Evolutionary conservation across 192 early-diverging fungal genomes (phyloP).

Genomic region (Coemansia sp.): DNA sequence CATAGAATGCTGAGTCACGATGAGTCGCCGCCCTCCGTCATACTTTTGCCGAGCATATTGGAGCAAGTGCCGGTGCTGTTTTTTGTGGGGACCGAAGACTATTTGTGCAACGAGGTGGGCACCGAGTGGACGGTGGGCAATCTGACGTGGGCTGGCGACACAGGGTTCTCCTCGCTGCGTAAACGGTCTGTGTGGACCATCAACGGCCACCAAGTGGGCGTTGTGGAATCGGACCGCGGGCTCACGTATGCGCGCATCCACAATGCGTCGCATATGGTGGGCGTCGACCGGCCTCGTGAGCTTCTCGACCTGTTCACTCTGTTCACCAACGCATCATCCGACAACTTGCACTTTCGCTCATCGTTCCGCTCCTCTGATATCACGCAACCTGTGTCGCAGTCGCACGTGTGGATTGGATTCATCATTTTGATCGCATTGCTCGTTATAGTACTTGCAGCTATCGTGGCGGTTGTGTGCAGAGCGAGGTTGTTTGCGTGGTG

Average conservation of each 20-base stretch:
- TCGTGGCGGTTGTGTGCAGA: conserved; percentile 21
- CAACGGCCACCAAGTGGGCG: conserved; percentile 46
- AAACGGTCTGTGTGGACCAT: conserved; percentile 54
- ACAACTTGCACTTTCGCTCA: conserved; percentile 42
- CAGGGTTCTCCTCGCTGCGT: conserved; percentile 45
- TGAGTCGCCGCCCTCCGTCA: conserved; percentile 45
- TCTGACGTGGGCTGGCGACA: conserved; percentile 60
- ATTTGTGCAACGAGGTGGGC: conserved; percentile 72
- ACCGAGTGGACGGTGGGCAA: conserved; percentile 60
- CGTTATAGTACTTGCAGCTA: neutral
- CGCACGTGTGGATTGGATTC: conserved; percentile 19
- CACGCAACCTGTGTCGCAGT: neutral
- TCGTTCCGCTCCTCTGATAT: conserved; percentile 17
- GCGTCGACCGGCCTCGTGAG: conserved; percentile 63
- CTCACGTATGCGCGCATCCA: conserved; percentile 61
- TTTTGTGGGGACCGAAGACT: conserved; percentile 68
- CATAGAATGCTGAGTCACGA: conserved; percentile 33
- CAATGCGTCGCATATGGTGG: conserved; percentile 72
- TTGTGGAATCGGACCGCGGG: conserved; percentile 56
- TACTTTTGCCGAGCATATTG: conserved; percentile 55
- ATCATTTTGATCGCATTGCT: neutral
- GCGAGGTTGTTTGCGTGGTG: conserved; percentile 34
- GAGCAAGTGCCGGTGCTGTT: conserved; percentile 55
- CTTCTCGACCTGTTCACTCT: conserved; percentile 61
- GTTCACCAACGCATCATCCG: conserved; percentile 46